Conservation (phyloP, 2,329 filamentous ascomycete species). For the Parastagonospora nodorum region DNA sequence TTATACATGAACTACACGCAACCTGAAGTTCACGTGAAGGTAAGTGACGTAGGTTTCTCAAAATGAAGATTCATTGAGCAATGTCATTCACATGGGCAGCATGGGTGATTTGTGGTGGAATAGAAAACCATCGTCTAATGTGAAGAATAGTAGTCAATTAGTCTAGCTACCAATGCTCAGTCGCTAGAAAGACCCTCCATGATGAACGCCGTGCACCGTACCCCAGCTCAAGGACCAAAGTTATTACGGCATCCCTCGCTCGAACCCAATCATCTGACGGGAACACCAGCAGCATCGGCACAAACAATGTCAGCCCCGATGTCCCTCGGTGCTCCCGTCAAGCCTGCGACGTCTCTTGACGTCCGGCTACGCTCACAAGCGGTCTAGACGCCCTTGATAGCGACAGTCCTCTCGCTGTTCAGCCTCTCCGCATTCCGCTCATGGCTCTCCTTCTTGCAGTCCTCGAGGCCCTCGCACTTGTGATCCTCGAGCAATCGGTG, state of each 20-base stretch:
- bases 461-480: slow-evolving; percentile 88
- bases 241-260: too few species aligned
- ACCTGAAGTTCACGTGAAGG: too few species aligned
- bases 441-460: slow-evolving; percentile 97
- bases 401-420: slow-evolving; percentile 88
- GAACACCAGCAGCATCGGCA: too few species aligned
- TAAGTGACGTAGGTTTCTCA: too few species aligned
- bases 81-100: too few species aligned
- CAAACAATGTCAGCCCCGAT: background rate
- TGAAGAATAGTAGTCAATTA: background rate
- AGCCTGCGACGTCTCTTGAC: slow-evolving; percentile 1
- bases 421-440: slow-evolving; percentile 92
- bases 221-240: too few species aligned
- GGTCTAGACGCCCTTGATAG: slow-evolving; percentile 85
- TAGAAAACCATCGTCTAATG: too few species aligned
- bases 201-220: background rate
- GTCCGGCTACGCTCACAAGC: background rate
- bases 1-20: too few species aligned
- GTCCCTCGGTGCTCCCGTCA: background rate
- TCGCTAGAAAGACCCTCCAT: background rate
- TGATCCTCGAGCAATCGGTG: slow-evolving; percentile 94
- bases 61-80: too few species aligned
- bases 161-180: background rate
- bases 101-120: too few species aligned
- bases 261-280: too few species aligned